A percentile compares a stretch with the other conserved stretches of the same genome.
Conservation (phyloP, 2,329 filamentous ascomycete species). For the Verticillium alfalfae region DNA sequence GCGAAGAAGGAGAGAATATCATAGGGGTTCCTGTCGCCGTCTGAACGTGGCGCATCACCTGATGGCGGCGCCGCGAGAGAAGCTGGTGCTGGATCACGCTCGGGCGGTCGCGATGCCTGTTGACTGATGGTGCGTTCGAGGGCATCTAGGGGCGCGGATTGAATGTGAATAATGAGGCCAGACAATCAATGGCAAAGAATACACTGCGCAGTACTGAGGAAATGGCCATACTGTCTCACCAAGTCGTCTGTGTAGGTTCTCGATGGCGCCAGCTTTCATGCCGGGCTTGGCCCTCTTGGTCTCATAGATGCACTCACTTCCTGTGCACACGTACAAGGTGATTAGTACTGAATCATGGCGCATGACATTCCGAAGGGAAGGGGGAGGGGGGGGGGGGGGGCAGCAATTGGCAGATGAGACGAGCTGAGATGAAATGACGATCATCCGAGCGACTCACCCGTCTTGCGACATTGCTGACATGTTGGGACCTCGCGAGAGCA, state of each 20-base stretch:
- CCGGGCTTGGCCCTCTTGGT: slow-evolving; percentile 26
- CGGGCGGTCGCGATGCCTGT: neutral
- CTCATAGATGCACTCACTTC: slow-evolving; percentile 22
- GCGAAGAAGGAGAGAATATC: slow-evolving; percentile 8
- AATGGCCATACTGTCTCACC: slow-evolving; percentile 10
- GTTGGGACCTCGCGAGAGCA: slow-evolving; percentile 5
- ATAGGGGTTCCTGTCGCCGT: slow-evolving; percentile 4
- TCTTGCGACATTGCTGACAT: slow-evolving; percentile 9
- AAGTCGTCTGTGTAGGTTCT: slow-evolving; percentile 26
- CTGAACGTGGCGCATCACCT: neutral
- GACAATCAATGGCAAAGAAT: neutral
- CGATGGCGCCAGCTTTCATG: slow-evolving; percentile 29
- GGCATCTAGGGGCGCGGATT: slow-evolving; percentile 8
- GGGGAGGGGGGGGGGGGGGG: neutral
- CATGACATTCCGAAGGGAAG: neutral
- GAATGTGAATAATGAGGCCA: neutral
- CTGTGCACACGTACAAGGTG: neutral
- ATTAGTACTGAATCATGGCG: neutral
- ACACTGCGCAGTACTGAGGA: neutral
- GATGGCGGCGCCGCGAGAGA: neutral
- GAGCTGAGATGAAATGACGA: neutral
- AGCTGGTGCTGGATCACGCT: neutral
- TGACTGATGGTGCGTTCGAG: slow-evolving; percentile 7
- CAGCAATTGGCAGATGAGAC: no score
- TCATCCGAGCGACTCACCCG: slow-evolving; percentile 3